A percentile compares a stretch with the other conserved stretches of the same genome.
phyloP scores from a whole-genome alignment of 2,329 filamentous ascomycete genomes.

The Rhynchosporium agropyri region DNA sequence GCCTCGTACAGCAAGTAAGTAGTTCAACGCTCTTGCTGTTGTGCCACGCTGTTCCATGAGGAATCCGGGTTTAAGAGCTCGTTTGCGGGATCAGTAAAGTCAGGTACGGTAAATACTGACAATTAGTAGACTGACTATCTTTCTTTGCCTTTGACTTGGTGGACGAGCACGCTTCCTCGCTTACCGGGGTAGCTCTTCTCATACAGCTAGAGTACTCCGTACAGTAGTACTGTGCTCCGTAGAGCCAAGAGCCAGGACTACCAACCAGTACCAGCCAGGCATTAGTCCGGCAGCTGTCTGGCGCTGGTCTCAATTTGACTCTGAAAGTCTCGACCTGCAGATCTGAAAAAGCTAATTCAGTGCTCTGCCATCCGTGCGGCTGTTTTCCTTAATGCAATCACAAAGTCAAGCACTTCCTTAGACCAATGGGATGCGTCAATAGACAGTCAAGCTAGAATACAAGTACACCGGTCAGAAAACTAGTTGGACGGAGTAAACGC shows the following conservation, averaged over 20 bases:
- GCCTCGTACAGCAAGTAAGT: not conserved
- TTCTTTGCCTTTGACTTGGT: no score
- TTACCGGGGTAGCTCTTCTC: not conserved
- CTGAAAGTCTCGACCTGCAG: conserved; percentile 10
- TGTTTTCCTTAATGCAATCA: not conserved
- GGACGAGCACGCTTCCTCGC: no score
- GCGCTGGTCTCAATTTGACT: not conserved
- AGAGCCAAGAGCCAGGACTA: not conserved
- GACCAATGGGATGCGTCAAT: not conserved
- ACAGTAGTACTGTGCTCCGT: no score
- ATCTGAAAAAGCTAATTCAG: not conserved
- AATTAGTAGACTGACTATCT: no score
- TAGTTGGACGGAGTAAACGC: not conserved
- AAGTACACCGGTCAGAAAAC: not conserved
- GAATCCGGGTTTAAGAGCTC: not conserved
- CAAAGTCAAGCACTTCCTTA: not conserved
- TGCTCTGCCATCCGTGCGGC: not conserved
- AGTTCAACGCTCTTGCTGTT: conserved; percentile 10
- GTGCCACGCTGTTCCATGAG: conserved; percentile 7
- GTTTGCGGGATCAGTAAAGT: not conserved
- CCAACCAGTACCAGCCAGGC: not conserved
- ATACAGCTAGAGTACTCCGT: not conserved
- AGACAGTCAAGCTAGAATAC: not conserved
- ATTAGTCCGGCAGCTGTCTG: not conserved
- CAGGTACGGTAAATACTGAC: not conserved